A percentile compares a stretch with the other conserved stretches of the same genome.
Evolutionary conservation across 2,329 filamentous ascomycete species (phyloP).

Genomic region (Fusarium begoniae): DNA sequence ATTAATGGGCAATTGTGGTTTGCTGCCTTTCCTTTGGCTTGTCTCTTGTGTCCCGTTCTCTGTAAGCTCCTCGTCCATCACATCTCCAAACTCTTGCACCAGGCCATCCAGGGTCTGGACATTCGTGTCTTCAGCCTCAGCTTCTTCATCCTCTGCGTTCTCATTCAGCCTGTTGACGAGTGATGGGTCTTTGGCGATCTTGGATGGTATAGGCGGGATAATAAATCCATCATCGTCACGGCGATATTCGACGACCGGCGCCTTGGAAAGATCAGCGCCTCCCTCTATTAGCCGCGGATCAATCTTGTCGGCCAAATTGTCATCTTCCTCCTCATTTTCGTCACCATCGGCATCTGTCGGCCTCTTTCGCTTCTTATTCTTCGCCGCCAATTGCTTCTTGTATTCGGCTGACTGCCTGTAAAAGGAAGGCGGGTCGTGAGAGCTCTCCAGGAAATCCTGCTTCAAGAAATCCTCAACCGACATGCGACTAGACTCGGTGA

Average conservation of each 20-base stretch:
- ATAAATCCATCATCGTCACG: slow-evolving; percentile 75
- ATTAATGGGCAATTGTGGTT: slow-evolving; percentile 63
- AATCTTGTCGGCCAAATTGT: slow-evolving; percentile 8
- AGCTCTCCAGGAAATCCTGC: slow-evolving; percentile 75
- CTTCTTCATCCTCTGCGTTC: slow-evolving; percentile 2
- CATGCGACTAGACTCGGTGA: slow-evolving; percentile 83
- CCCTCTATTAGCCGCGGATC: slow-evolving; percentile 38
- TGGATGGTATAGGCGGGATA: slow-evolving; percentile 63
- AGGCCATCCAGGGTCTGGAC: slow-evolving; percentile 52
- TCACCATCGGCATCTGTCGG: slow-evolving; percentile 43
- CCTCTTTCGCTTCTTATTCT: slow-evolving; percentile 58
- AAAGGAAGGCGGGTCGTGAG: slow-evolving; percentile 84
- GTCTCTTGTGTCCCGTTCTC: slow-evolving; percentile 17
- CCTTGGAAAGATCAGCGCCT: slow-evolving; percentile 48
- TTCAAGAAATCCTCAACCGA: slow-evolving; percentile 87
- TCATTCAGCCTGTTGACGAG: slow-evolving; percentile 34
- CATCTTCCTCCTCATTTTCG: slow-evolving; percentile 23
- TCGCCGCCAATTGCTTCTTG: slow-evolving; percentile 61
- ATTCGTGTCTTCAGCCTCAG: slow-evolving; percentile 32
- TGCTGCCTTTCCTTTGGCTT: slow-evolving; percentile 42
- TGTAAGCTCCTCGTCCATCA: slow-evolving; percentile 44
- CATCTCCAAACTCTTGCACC: slow-evolving; percentile 57
- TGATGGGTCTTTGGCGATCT: slow-evolving; percentile 48
- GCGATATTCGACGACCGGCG: slow-evolving; percentile 52
- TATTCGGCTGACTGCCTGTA: slow-evolving; percentile 72